Percentiles rank a stretch among this genome's conserved stretches.
phyloP scores from a whole-genome alignment of 768 basidiomycete genomes.

The Suillus alpinus region DNA sequence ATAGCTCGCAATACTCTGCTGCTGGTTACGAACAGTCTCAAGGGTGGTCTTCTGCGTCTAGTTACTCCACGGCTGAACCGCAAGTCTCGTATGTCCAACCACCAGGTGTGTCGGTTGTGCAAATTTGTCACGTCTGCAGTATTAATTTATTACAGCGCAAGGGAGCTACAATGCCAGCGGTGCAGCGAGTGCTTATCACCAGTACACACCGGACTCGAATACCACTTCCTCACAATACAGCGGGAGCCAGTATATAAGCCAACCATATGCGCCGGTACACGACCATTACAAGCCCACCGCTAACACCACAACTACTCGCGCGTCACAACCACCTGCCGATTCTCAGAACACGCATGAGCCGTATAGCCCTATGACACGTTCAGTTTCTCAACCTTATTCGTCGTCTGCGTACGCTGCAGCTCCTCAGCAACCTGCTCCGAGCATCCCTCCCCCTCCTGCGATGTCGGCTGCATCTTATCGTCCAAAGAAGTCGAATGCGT shows the following conservation, averaged over 20 bases:
- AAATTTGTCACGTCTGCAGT: slow-evolving; percentile 3
- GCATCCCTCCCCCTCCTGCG: slow-evolving; percentile 22
- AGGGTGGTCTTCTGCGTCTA: slow-evolving; percentile 29
- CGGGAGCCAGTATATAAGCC: slow-evolving; percentile 15
- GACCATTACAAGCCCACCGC: slow-evolving; percentile 37
- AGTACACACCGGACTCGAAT: slow-evolving; percentile 22
- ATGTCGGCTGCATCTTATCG: slow-evolving; percentile 49
- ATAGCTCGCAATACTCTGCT: slow-evolving; percentile 14
- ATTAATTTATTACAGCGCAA: slow-evolving; percentile 6
- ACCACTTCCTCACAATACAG: slow-evolving; percentile 15
- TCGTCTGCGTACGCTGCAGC: slow-evolving; percentile 12
- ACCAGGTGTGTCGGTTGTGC: slow-evolving; percentile 21
- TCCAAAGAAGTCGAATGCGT: slow-evolving; percentile 67
- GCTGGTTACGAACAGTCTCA: slow-evolving; percentile 28
- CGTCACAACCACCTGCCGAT: slow-evolving; percentile 19
- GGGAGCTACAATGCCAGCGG: slow-evolving; percentile 10
- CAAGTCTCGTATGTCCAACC: slow-evolving; percentile 15
- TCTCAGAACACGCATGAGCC: slow-evolving; percentile 28
- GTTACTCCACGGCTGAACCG: slow-evolving; percentile 24
- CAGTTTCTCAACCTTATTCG: slow-evolving; percentile 26
- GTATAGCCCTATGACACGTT: slow-evolving; percentile 21
- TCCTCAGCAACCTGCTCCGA: slow-evolving; percentile 17
- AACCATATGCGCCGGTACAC: slow-evolving; percentile 12
- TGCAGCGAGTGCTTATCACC: slow-evolving; percentile 19
- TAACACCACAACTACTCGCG: slow-evolving; percentile 21